These are phyloP conservation scores for Scleroderma bovista DNA, from an alignment of 768 basidiomycete species.

Conservation along the genomic window DNA sequence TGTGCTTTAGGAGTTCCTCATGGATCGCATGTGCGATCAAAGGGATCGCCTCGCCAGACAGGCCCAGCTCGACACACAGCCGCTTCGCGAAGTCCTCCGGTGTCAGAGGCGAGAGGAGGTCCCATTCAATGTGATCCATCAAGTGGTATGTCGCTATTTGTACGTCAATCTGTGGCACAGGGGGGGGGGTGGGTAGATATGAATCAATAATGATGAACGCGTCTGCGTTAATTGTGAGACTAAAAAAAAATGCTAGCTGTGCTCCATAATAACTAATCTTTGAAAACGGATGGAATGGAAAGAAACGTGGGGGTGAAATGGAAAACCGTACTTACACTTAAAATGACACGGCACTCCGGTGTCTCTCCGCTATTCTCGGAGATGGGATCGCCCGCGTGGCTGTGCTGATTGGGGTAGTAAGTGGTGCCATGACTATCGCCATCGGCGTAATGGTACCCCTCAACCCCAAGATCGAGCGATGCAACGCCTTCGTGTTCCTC, in stretches of 20 bases:
- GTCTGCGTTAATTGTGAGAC: not conserved
- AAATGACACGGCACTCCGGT: slow-evolving; percentile 75
- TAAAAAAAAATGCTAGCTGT: too few species aligned
- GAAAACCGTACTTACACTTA: slow-evolving; percentile 57
- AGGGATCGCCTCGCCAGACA: slow-evolving; percentile 82
- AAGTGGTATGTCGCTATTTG: slow-evolving; percentile 91
- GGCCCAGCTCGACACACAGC: slow-evolving; percentile 81
- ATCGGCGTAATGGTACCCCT: slow-evolving; percentile 13
- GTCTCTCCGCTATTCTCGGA: slow-evolving; percentile 46
- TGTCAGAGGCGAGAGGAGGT: slow-evolving; percentile 86
- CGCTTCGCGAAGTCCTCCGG: slow-evolving; percentile 79
- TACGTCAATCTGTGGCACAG: slow-evolving; percentile 79
- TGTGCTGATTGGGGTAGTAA: not conserved
- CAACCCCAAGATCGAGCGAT: slow-evolving; percentile 62
- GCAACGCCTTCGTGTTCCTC: slow-evolving; percentile 86
- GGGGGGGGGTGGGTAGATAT: not conserved
- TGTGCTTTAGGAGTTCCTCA: slow-evolving; percentile 93
- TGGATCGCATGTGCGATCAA: slow-evolving; percentile 91
- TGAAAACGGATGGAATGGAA: slow-evolving; percentile 1
- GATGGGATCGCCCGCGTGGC: slow-evolving; percentile 15
- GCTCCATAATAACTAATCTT: slow-evolving; percentile 4
- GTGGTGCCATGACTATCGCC: slow-evolving; percentile 42
- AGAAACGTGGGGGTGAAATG: slow-evolving; percentile 1
- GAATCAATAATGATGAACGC: not conserved
- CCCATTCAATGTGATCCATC: slow-evolving; percentile 97